Conservation (phyloP, 1,139 yeast genomes). For the Nadsonia starkeyi-henricii region DNA sequence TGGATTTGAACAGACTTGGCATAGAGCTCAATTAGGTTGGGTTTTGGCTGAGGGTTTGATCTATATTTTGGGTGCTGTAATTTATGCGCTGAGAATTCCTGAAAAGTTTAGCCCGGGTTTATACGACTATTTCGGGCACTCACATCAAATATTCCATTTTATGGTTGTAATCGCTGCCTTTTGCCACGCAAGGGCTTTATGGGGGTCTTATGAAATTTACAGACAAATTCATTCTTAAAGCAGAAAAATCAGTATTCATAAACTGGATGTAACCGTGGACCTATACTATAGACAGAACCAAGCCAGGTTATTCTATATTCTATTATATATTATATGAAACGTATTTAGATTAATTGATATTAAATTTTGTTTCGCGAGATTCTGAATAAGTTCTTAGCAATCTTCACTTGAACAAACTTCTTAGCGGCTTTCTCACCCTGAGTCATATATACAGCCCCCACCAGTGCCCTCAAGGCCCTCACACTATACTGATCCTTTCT, state of each 20-base stretch:
- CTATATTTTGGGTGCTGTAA: constrained; percentile 64
- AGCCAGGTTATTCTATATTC: no score
- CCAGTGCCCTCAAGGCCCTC: neutral
- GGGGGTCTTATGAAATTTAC: constrained; percentile 36
- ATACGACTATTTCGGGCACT: constrained; percentile 65
- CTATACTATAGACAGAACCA: no score
- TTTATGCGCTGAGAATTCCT: constrained; percentile 70
- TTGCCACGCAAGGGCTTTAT: constrained; percentile 56
- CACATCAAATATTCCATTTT: constrained; percentile 80
- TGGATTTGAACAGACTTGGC: constrained; percentile 35
- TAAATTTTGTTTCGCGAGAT: neutral
- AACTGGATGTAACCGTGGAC: no score
- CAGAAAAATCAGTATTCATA: neutral
- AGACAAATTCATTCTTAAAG: neutral
- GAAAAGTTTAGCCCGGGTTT: constrained; percentile 55
- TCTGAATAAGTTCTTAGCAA: neutral
- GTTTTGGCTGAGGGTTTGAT: constrained; percentile 53
- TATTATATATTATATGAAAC: no score
- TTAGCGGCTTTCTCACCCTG: neutral
- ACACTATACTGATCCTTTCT: neutral
- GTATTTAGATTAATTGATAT: no score
- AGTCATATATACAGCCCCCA: neutral
- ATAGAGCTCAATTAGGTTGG: constrained; percentile 46
- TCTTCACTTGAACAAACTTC: neutral
- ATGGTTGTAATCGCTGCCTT: constrained; percentile 71